Base-by-base conservation (phyloP, 306 rosid genomes). In the Alnus rubra region DNA sequence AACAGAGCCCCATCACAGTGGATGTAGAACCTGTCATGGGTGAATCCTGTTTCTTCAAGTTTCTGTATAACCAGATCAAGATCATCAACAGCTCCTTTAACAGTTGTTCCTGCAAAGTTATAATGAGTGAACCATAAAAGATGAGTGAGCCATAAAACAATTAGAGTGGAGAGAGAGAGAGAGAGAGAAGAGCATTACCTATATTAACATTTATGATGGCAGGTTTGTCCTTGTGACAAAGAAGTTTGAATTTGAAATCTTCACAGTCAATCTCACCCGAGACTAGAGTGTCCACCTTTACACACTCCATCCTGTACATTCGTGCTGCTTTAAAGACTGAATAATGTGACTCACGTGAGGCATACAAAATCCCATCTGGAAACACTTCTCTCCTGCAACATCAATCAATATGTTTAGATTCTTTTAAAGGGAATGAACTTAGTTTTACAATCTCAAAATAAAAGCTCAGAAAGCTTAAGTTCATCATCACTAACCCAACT, bases 21-120 rank as follows among this genome's bases (percentile, higher is more conserved):
- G 80, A 88, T 83, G 82, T 86, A 88, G 88, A 88, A 83, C 53
- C 79, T 65, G 78, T 86, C 86, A 14, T 37, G 89, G 0, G 88
- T 73, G 75, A 88, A 88, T 60, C 91, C 91, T 51, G 85, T 78
- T 71, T 86, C 89, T 79, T 88, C 91, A 67, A 88, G 86, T 77
- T n/a, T 86, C 83, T 86, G 74, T 56, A 86, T 79, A 49, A 86
- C 91, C 78, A 77, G 42, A 83, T 88, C 91, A 86, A 88, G 88
- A 81, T 88, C 91, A 81, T 88, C 91, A 56, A 88, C 89, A 31
- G 89, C 91, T 71, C 91, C 91, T 78, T 88, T 86, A 76, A 84
- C 91, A 63, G 91, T 88, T 51, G 89, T 86, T 63, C 89, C 91
- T 88, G 86, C 59, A 77, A 71, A 48, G 50, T 62, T 53, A 42